Base-by-base conservation (phyloP, 73 alveolate species). In the Paramecium caudatum region DNA sequence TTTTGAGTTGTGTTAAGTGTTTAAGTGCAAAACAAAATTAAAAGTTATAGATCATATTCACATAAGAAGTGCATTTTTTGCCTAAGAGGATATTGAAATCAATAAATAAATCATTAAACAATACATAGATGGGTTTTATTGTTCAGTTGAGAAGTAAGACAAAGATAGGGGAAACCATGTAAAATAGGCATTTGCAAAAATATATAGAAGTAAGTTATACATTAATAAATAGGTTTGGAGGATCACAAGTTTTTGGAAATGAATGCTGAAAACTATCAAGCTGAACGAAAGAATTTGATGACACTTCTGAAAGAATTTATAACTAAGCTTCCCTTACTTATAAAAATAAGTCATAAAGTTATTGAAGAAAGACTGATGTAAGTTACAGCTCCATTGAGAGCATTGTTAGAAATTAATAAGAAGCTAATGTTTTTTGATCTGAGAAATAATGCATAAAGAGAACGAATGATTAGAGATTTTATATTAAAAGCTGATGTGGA, bases 51-150 rank as follows among this genome's bases (percentile, higher is more conserved):
- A 86, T 33, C 93, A 86, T 37, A 19, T 47, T 23, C 93, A 86
- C 39, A 62, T 86, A 45, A 30, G 93, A 63, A 86, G 90, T 63
- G 82, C 84, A 80, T 86, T 86, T 36, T 86, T 86, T 86, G 93
- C 87, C 10, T 34, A 37, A 7, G 92, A 84, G 62, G 92, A 84
- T 45, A 84, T 61, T 15, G 92, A 84, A 84, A 84, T 74, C 12
- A 74, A 84, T 61, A 84, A 84, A 47, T 25, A 61, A 61, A 84
- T 84, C 23, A 61, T 61, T n/a, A 34, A 69, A 39, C 25, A 34
- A 37, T 34, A 69, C 15, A 69, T 69, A 13, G 92, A 84, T 61
- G 92, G 92, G 25, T 25, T 84, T 16, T 55, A 74, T 37, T 84
- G 70, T 84, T 69, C 86, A 30, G 86, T 69, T 17, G 86, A 69